Base-by-base conservation (phyloP, 2,329 filamentous ascomycete species). In the Colletotrichum tabaci region DNA sequence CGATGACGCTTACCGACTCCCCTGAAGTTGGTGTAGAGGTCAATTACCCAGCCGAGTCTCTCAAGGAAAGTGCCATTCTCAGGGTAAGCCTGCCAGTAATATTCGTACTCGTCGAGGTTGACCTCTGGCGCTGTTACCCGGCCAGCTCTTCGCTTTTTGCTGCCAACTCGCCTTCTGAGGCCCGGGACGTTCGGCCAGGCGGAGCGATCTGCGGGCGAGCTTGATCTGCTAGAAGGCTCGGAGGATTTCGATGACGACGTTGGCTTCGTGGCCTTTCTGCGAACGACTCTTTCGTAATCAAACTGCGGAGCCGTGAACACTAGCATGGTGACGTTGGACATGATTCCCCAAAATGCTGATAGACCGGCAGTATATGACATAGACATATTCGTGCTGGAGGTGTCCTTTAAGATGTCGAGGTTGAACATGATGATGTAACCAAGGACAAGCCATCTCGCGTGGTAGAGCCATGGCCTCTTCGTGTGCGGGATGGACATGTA, bases 51-150 rank as follows among this genome's bases (percentile, higher is more conserved):
- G 74, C 81, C 81, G 9, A 91, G 77, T 13, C 90, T 85, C 50
- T 86, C 79, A 30, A 76, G 62, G 56, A 90, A 86, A 0, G 86
- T 78, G 1, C 79, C 86, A 3, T 86, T 77, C 4, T 83, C 82
- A 0, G 90, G 90, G 74, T 87, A 92, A 0, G 84, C 79, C 77
- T 92, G 86, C 90, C 90, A 92, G 75, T 87, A 86, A 67, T 90
- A 91, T 68, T 88, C 84, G 56, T 81, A 81, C 21, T 81, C 76
- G 13, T 69, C 66, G 9, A 71, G 60, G 21, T 72, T 61, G 10
- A 60, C 66, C 15, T 72, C 70, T 12, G 66, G 66, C 4, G 70
- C 70, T 4, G 47, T 53, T 53, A 63, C 65, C 13, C 61, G 61
- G n/a, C 46, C 50, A 4, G n/a, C 3, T 30, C 42, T 60, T 40